Base-by-base conservation (phyloP, 2,329 filamentous ascomycete genomes). In the Cryphonectria naterciae region DNA sequence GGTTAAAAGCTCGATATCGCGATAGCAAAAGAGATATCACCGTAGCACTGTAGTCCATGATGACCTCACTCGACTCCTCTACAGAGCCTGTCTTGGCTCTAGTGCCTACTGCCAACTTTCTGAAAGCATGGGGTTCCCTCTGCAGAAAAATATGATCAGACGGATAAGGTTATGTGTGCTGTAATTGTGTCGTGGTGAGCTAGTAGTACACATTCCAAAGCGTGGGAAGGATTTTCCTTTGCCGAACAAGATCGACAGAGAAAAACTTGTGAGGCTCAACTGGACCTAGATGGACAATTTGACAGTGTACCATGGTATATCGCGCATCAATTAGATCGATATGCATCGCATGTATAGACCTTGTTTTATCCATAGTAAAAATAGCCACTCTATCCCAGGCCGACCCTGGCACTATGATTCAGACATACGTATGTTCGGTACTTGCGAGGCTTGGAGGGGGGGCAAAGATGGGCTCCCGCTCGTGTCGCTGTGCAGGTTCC, bases 381-480 rank as follows among this genome's bases (percentile, higher is more conserved):
- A 32, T 32, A 58, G 54, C 54, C 54, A 58, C 54, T 58, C 11
- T 58, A 35, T 58, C 28, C 54, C 28, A 28, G 52, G 25, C 54
- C 13, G 54, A 58, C 54, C 54, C 54, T 3, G 7, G 54, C 15
- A 32, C 54, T 13, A 58, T 35, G 54, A 58, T 17, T 19, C 13
- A 58, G 52, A 56, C 52, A 17, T 56, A 28, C 46, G 46, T 49
- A n/a, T 49, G 19, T n/a, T n/a, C n/a, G n/a, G n/a, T n/a, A n/a
- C n/a, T n/a, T n/a, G n/a, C n/a, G n/a, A n/a, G n/a, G n/a, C n/a
- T n/a, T n/a, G n/a, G n/a, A n/a, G n/a, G n/a, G 41, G 41, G 52
- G 52, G 52, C 54, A 32, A 32, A 58, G 28, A 61, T 39, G 58
- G 58, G 58, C 58, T 61, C 58, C 58, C 58, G 58, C 58, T 39